A percentile compares a stretch with the other conserved stretches of the same genome.
These are phyloP conservation scores for Paraurostyla sp. DNA, from an alignment of 73 alveolate species.

Conservation along the genomic window DNA sequence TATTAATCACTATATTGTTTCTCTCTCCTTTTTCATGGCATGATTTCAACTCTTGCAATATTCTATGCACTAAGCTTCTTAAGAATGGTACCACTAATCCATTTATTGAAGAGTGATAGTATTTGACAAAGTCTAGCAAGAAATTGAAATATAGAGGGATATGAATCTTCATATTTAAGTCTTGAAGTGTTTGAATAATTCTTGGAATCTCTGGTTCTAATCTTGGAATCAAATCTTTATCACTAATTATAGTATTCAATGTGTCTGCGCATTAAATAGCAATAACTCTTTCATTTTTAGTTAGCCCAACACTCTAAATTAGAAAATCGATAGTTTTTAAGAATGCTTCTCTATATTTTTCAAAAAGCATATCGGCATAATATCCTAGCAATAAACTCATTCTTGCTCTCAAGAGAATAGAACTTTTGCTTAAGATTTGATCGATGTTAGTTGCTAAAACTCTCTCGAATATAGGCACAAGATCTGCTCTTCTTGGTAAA, in stretches of 20 bases:
- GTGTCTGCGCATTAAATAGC: constrained; percentile 73
- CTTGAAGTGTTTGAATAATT: not conserved
- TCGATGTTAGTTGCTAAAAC: constrained; percentile 36
- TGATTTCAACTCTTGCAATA: constrained; percentile 34
- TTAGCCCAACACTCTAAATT: constrained; percentile 8
- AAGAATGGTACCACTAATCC: not conserved
- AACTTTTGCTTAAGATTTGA: not conserved
- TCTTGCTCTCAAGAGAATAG: constrained; percentile 51
- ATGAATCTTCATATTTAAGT: constrained; percentile 1
- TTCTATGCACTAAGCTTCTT: constrained; percentile 33
- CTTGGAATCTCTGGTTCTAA: not conserved
- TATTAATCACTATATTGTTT: constrained; percentile 67
- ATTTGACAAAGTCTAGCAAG: constrained; percentile 43
- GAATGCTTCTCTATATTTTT: constrained; percentile 32
- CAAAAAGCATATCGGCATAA: constrained; percentile 70
- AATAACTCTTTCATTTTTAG: constrained; percentile 17
- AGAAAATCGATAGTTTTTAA: constrained; percentile 58
- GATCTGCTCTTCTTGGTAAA: constrained; percentile 55
- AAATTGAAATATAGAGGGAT: constrained; percentile 61
- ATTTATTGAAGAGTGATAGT: constrained; percentile 28
- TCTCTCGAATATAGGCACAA: constrained; percentile 53
- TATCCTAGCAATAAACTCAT: constrained; percentile 70
- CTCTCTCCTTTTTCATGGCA: constrained; percentile 60
- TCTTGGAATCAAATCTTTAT: constrained; percentile 68
- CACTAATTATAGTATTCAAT: constrained; percentile 65